Conservation (phyloP, 805 yeast species). For the Zygoascus bituminiphila region DNA sequence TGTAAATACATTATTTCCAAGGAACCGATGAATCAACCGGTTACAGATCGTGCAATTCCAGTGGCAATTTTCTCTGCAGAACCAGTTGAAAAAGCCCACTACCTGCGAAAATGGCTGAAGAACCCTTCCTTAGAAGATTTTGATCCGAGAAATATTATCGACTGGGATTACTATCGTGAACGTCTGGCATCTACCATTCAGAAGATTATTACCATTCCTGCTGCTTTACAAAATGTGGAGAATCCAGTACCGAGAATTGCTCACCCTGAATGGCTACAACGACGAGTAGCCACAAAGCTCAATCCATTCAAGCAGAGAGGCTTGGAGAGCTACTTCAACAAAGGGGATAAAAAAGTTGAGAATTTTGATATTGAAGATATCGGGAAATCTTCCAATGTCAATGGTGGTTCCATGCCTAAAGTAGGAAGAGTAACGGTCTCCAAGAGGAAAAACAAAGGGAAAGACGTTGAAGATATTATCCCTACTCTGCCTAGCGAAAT, state of each 20-base stretch:
- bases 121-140: slow-evolving; percentile 69
- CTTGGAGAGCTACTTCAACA: slow-evolving; percentile 48
- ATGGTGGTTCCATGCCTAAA: neutral
- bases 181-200: slow-evolving; percentile 89
- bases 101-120: slow-evolving; percentile 76
- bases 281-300: slow-evolving; percentile 47
- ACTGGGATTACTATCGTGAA: slow-evolving; percentile 89
- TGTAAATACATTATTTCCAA: slow-evolving; percentile 88
- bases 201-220: slow-evolving; percentile 93
- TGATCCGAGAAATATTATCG: slow-evolving; percentile 83
- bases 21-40: slow-evolving; percentile 77
- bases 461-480: slow-evolving; percentile 24
- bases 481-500: slow-evolving; percentile 25
- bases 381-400: neutral
- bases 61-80: slow-evolving; percentile 93
- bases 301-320: slow-evolving; percentile 69
- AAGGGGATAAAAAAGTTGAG: slow-evolving; percentile 13
- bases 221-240: slow-evolving; percentile 77
- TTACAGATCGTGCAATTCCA: slow-evolving; percentile 94
- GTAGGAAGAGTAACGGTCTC: slow-evolving; percentile 4
- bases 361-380: slow-evolving; percentile 14
- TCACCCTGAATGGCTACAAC: slow-evolving; percentile 89
- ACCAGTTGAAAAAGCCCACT: slow-evolving; percentile 51
- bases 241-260: slow-evolving; percentile 93
- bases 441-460: slow-evolving; percentile 10